Evolutionary conservation across 73 alveolate species (phyloP), one percentile per base, ranked within the genome.

Genomic region (Tetrahymena malaccensis): DNA sequence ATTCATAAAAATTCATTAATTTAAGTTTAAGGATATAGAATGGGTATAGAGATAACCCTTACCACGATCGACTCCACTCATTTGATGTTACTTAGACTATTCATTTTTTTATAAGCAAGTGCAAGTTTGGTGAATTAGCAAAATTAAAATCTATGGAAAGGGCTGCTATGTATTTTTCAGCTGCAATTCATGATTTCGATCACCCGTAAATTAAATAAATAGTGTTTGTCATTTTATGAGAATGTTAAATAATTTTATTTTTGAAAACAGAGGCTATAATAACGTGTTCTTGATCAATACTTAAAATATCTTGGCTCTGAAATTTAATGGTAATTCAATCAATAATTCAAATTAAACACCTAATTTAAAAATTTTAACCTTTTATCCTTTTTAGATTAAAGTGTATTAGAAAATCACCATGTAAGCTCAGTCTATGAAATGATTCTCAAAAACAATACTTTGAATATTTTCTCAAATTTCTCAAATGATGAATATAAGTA

Each of bases 71-170:
- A 33, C 57, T 95, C 16, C 98, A 97, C 94, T 98, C 99, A 10
- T 93, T 97, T 50, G 99, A 97, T 96, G 98, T 98, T 11, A 96
- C 98, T 56, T 99, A 98, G 85, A 95, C 98, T 22, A 93, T 96
- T 43, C 84, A 97, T 89, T 95, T 95, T 85, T 98, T 98, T 94
- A 94, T 96, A 19, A 84, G 93, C 40, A 96, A 94, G 11, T 98
- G 99, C 27, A 97, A 96, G 58, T 96, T 98, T 34, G 94, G 44
- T 56, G 98, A 96, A 25, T 38, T 96, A 16, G 98, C 97, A 17
- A 96, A 97, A 85, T 93, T 98, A 25, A 89, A 85, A n/a, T 58
- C 96, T 84, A 34, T 93, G n/a, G 99, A 98, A 40, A 57, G 94
- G 37, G 96, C 98, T 56, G 85, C 97, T 43, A 94, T 98, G 85